Percentiles rank a stretch among this genome's conserved stretches.
Conservation (phyloP, 2,329 filamentous ascomycete genomes). For the Nemania bipapillata region DNA sequence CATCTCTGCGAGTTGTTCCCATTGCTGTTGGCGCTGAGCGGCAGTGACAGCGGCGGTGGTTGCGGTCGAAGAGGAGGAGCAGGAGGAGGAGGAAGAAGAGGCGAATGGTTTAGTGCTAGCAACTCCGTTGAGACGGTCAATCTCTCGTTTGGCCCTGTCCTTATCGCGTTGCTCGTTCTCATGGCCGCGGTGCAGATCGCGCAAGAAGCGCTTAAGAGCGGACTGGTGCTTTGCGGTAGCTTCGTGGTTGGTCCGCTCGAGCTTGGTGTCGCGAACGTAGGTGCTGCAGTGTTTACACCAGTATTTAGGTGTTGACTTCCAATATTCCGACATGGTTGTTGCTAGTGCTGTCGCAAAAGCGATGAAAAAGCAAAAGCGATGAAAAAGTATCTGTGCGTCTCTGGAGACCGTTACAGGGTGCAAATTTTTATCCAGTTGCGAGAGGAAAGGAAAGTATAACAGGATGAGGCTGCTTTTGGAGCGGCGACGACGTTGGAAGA, state of each 20-base stretch:
- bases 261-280: conserved; percentile 90
- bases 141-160: conserved; percentile 82
- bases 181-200: conserved; percentile 85
- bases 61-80: conserved; percentile 40
- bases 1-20: conserved; percentile 87
- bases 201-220: conserved; percentile 86
- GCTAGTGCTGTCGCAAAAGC: neutral
- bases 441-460: neutral
- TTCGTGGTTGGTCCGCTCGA: conserved; percentile 91
- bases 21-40: conserved; percentile 81
- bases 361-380: too few species aligned
- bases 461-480: neutral
- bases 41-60: conserved; percentile 58
- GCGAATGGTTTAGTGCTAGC: conserved; percentile 69
- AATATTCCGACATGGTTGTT: conserved; percentile 86
- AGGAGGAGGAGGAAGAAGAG: too few species aligned
- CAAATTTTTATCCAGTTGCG: too few species aligned
- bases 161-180: conserved; percentile 84
- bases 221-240: conserved; percentile 85
- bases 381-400: neutral
- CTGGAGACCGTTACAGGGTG: neutral
- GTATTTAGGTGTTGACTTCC: conserved; percentile 97
- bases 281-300: conserved; percentile 97
- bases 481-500: neutral
- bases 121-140: conserved; percentile 81